A percentile compares a stretch with the other conserved stretches of the same genome.
Conservation (phyloP, 2,329 filamentous ascomycete genomes). For the Diplocarpon rosae region DNA sequence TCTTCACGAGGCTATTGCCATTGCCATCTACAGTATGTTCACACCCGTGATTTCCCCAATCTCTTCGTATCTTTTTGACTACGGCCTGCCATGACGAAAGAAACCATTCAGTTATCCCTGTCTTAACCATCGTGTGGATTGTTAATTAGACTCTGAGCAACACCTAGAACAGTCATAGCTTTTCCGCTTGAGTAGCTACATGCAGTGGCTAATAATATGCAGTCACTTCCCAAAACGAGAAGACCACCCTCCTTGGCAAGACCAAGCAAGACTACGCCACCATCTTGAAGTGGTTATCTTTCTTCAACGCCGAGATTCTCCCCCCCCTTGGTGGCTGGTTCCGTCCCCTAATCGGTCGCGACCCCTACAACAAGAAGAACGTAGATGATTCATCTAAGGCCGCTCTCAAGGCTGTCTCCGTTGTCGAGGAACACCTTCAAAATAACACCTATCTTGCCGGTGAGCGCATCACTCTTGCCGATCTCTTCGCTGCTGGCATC, state of each 20-base stretch:
- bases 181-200: not conserved
- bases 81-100: slow-evolving; percentile 29
- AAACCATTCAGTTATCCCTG: slow-evolving; percentile 95
- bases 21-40: slow-evolving; percentile 91
- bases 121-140: slow-evolving; percentile 92
- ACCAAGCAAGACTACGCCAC: slow-evolving; percentile 99
- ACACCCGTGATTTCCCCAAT: not conserved
- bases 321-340: slow-evolving; percentile 67
- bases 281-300: slow-evolving; percentile 98
- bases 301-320: slow-evolving; percentile 82
- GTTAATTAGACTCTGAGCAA: slow-evolving; percentile 66
- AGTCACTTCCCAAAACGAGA: slow-evolving; percentile 99
- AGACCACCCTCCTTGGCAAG: slow-evolving; percentile 98
- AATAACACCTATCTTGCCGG: slow-evolving; percentile 95
- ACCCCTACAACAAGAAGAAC: slow-evolving; percentile 95
- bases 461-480: slow-evolving; percentile 94
- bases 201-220: slow-evolving; percentile 21
- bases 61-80: slow-evolving; percentile 3
- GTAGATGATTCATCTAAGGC: slow-evolving; percentile 70
- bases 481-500: slow-evolving; percentile 73
- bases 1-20: slow-evolving; percentile 83
- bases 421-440: slow-evolving; percentile 78
- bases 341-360: slow-evolving; percentile 70
- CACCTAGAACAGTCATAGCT: slow-evolving; percentile 15
- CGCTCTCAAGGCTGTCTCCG: slow-evolving; percentile 54